Evolutionary conservation across 805 yeast species (phyloP), one percentile per base, ranked within the genome.

Genomic region (Zygosaccharomyces siamensis): DNA sequence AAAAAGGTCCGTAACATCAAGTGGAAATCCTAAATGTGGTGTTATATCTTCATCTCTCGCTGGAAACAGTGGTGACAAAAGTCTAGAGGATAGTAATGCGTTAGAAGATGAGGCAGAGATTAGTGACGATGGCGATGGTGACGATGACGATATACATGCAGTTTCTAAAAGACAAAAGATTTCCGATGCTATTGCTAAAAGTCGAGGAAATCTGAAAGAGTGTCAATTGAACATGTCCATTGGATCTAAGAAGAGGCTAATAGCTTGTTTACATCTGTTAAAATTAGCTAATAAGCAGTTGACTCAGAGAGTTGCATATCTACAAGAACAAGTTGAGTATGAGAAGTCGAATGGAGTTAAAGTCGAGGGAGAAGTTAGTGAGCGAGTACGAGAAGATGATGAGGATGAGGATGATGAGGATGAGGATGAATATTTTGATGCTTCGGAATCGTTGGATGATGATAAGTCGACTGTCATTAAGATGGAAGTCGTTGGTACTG

Each of bases 401-500:
- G 51, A 51, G 36, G 58, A 50, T 16, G 55, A 52, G 26, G 58
- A 47, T 16, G 55, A 57, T 5, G 63, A 58, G 12, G 60, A 58
- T 14, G 67, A 64, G 2, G 65, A 60, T 16, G 69, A 66, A 35
- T 60, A 62, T 14, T 67, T 55, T 49, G 72, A 69, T 51, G 73
- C 69, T 21, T 63, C 66, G 10, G 69, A 54, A 49, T 49, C 55
- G 1, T 52, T 50, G 7, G 60, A 58, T 51, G 64, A 53, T 39
- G 37, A 31, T 24, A 59, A 53, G 38, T 59, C 68, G 11, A 60
- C 63, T 7, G 72, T 80, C 39, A 76, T 90, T 31, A 85, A 87
- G 54, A 78, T 82, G 55, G 99, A 92, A 56, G 88, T 92, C 31
- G 83, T 90, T 7, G 78, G 86, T 0, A 93, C 97, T 0, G 90